Evolutionary conservation across 495 filamentous ascomycete genomes (phyloP).

Genomic region (Tuber microsphaerosporum): DNA sequence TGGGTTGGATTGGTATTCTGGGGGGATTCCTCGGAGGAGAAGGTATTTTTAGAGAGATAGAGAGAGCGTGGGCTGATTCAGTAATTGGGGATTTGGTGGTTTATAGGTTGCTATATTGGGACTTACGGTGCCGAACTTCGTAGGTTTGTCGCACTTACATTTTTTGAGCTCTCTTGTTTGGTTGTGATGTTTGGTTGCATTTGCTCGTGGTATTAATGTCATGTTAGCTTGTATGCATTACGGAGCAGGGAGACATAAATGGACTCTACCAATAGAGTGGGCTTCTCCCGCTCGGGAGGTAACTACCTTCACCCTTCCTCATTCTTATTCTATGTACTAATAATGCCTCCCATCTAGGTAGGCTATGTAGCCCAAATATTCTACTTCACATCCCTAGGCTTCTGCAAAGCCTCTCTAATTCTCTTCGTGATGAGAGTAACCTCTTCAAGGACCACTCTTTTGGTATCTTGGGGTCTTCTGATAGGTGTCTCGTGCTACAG

Average conservation of each 20-base stretch:
- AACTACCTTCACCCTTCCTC: not conserved
- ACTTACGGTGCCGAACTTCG: not conserved
- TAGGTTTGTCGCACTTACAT: not conserved
- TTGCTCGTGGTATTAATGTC: not conserved
- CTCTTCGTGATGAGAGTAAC: conserved; percentile 19
- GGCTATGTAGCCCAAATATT: conserved; percentile 8
- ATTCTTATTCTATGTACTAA: not conserved
- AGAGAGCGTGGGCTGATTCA: not conserved
- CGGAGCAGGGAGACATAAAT: conserved; percentile 8
- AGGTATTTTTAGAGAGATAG: not conserved
- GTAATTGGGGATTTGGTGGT: not conserved
- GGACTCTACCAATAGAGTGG: conserved; percentile 6
- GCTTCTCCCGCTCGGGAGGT: not conserved
- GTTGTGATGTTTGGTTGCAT: not conserved
- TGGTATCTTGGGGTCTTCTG: conserved; percentile 11
- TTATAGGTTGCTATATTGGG: not conserved
- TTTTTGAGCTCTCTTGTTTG: not conserved
- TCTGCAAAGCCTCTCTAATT: conserved; percentile 19
- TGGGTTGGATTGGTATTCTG: not conserved
- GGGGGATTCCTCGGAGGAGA: not conserved
- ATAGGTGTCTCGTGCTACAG: not conserved
- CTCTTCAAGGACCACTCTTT: not conserved
- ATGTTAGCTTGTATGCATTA: not conserved
- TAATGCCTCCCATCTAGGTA: not conserved
- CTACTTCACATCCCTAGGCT: conserved; percentile 20